phyloP scores from a whole-genome alignment of 2,329 filamentous ascomycete genomes.

The Apiospora koreana region DNA sequence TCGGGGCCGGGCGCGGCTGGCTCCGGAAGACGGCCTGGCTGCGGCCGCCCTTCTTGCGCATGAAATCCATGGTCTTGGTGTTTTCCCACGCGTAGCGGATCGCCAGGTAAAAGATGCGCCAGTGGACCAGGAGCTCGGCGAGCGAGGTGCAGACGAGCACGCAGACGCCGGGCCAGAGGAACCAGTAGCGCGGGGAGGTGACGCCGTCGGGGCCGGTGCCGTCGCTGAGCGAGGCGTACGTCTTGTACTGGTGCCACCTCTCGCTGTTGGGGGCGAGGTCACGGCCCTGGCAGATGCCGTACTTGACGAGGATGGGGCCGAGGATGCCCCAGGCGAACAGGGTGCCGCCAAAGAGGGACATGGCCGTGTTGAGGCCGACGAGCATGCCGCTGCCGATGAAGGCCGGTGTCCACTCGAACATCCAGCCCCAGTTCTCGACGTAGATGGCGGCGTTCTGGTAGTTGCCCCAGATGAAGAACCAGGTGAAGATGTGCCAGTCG shows the following conservation, averaged over 20 bases:
- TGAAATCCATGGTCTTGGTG: slow-evolving; percentile 11
- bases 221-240: slow-evolving; percentile 34
- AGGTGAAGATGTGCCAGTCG: slow-evolving; percentile 56
- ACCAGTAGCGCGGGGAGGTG: slow-evolving; percentile 28
- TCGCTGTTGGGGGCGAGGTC: slow-evolving; percentile 35
- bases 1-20: slow-evolving; percentile 7
- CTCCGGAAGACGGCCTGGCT: slow-evolving; percentile 10
- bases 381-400: slow-evolving; percentile 61
- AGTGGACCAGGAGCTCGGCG: slow-evolving; percentile 32
- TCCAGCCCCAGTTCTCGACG: slow-evolving; percentile 61
- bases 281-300: slow-evolving; percentile 40
- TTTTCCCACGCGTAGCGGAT: slow-evolving; percentile 47
- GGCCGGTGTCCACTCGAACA: slow-evolving; percentile 57
- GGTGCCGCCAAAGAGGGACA: slow-evolving; percentile 58
- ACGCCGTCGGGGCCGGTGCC: slow-evolving; percentile 1
- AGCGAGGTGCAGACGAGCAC: slow-evolving; percentile 43
- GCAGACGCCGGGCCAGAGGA: slow-evolving; percentile 44
- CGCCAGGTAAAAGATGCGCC: slow-evolving; percentile 37
- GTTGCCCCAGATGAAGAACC: slow-evolving; percentile 56
- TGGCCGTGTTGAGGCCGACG: slow-evolving; percentile 58
- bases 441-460: slow-evolving; percentile 51
- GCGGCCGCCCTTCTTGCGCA: slow-evolving; percentile 16
- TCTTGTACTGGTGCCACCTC: slow-evolving; percentile 44
- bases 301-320: slow-evolving; percentile 56
- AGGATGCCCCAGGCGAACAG: slow-evolving; percentile 59